Evolutionary conservation across 148 eudicot species (phyloP).

Genomic region (Rheum nobile): DNA sequence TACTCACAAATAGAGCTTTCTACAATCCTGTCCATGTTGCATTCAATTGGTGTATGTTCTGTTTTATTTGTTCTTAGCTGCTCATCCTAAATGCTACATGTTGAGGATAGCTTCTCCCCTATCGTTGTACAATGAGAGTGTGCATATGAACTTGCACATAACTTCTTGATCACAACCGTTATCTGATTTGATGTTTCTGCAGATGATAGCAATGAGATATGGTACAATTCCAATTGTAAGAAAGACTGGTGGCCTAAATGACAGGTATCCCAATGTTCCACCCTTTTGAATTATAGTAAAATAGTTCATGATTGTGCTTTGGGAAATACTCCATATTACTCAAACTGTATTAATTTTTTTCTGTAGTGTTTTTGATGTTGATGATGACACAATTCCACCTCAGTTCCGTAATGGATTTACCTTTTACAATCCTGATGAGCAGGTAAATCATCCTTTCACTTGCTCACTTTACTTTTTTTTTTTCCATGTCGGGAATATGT

Average conservation of each 20-base stretch:
- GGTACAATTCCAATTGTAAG: constrained; percentile 79
- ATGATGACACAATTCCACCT: constrained; percentile 56
- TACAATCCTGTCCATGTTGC: not conserved
- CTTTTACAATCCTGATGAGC: constrained; percentile 68
- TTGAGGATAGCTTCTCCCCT: not conserved
- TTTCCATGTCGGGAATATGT: not conserved
- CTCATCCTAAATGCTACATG: not conserved
- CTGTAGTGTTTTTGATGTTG: constrained; percentile 80
- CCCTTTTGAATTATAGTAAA: not conserved
- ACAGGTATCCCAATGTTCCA: constrained; percentile 41
- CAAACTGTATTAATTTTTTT: not conserved
- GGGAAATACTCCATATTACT: not conserved
- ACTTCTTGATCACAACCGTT: not conserved
- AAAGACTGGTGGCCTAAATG: constrained; percentile 94
- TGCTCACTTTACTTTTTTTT: not conserved
- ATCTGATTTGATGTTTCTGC: constrained; percentile 11
- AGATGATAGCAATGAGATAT: constrained; percentile 99
- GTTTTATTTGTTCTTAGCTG: not conserved
- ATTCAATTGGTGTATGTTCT: not conserved
- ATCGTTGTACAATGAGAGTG: not conserved
- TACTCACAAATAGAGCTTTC: not conserved
- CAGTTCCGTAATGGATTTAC: constrained; percentile 83
- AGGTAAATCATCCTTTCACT: constrained; percentile 28
- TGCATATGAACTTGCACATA: not conserved
- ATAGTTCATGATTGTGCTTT: not conserved